Percentiles rank a stretch among this genome's conserved stretches.
These are phyloP conservation scores for Wickerhamiella brachini DNA, from an alignment of 805 yeast genomes.

Conservation along the genomic window DNA sequence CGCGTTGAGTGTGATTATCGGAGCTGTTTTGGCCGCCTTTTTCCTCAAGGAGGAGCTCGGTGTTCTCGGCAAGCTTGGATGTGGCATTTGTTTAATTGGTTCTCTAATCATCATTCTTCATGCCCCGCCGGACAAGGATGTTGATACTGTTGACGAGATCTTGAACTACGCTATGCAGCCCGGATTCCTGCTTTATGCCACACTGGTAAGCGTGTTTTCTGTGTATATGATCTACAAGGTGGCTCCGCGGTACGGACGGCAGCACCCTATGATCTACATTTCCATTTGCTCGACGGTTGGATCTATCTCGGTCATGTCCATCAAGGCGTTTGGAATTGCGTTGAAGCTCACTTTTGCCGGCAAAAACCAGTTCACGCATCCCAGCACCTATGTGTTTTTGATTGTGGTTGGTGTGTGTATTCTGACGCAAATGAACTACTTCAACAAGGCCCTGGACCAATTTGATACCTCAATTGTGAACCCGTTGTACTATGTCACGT, in stretches of 20 bases:
- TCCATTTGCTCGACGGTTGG: constrained; percentile 86
- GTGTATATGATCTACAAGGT: constrained; percentile 68
- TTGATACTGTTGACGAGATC: constrained; percentile 78
- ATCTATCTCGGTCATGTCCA: constrained; percentile 79
- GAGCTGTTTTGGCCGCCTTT: constrained; percentile 78
- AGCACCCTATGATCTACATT: constrained; percentile 78
- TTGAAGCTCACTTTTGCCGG: constrained; percentile 73
- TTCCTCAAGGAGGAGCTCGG: constrained; percentile 81
- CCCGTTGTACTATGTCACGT: constrained; percentile 81
- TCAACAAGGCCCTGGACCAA: constrained; percentile 85
- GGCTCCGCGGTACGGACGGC: constrained; percentile 66
- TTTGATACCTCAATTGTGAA: constrained; percentile 87
- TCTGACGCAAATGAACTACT: constrained; percentile 82
- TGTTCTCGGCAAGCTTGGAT: constrained; percentile 77
- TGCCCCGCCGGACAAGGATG: constrained; percentile 90
- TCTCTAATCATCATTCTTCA: constrained; percentile 78
- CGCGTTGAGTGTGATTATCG: constrained; percentile 78
- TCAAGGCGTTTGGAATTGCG: constrained; percentile 88
- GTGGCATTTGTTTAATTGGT: constrained; percentile 81
- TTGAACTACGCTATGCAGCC: constrained; percentile 68
- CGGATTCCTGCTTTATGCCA: constrained; percentile 49
- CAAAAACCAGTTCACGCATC: constrained; percentile 74
- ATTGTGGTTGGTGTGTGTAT: constrained; percentile 69
- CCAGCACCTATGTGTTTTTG: constrained; percentile 71
- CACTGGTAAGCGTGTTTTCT: constrained; percentile 51